A percentile compares a stretch with the other conserved stretches of the same genome.
Conservation (phyloP, 2,329 filamentous ascomycete species). For the Aspergillus candidus region DNA sequence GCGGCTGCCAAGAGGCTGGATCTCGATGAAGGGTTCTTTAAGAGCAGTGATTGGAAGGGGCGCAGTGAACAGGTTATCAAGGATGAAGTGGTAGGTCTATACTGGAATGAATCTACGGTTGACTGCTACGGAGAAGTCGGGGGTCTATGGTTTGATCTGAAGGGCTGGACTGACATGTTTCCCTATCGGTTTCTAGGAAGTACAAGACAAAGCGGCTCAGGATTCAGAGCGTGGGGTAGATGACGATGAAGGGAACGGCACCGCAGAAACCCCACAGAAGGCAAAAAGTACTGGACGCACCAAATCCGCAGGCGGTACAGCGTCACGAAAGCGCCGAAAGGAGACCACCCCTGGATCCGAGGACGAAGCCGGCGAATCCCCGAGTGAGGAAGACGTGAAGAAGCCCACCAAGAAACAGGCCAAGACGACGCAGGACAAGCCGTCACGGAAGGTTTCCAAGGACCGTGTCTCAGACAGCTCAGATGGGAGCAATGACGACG, state of each 20-base stretch:
- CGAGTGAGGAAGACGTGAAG: slow-evolving; percentile 14
- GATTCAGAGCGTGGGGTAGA: slow-evolving; percentile 10
- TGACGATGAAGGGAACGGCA: slow-evolving; percentile 4
- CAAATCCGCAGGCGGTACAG: slow-evolving; percentile 15
- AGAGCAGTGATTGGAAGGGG: slow-evolving; percentile 49
- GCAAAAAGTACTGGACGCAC: slow-evolving; percentile 23
- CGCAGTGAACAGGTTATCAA: slow-evolving; percentile 50
- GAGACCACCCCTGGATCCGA: slow-evolving; percentile 23
- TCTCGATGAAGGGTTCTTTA: slow-evolving; percentile 52
- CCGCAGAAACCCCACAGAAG: slow-evolving; percentile 16
- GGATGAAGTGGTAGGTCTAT: slow-evolving; percentile 44
- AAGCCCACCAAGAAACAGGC: slow-evolving; percentile 8
- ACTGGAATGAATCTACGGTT: not conserved
- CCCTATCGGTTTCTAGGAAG: slow-evolving; percentile 19
- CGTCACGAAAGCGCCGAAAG: slow-evolving; percentile 32
- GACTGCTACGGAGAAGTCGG: not conserved
- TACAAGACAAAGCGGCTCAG: slow-evolving; percentile 23
- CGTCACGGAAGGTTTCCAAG: slow-evolving; percentile 8
- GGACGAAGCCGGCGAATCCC: slow-evolving; percentile 7
- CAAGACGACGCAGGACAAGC: slow-evolving; percentile 6
- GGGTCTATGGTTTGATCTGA: not conserved
- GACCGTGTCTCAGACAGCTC: slow-evolving; percentile 7
- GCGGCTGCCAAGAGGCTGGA: slow-evolving; percentile 48
- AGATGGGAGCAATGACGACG: slow-evolving; percentile 6
- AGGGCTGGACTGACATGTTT: not conserved